Evolutionary conservation across 495 filamentous ascomycete genomes (phyloP).

Genomic region (Pyronema omphalodes): DNA sequence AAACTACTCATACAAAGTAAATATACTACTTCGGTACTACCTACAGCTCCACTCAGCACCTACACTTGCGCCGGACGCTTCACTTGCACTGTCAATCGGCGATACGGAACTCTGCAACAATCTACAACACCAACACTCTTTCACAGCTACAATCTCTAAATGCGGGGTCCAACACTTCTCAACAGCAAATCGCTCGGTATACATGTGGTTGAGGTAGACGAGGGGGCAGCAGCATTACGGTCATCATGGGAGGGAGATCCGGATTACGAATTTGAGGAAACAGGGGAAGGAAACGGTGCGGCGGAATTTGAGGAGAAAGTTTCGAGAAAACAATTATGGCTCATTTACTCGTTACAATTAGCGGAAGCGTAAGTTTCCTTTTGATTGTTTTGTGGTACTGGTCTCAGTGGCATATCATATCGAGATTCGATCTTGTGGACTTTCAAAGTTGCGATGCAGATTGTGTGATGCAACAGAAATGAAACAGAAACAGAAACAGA

Average conservation of each 20-base stretch:
- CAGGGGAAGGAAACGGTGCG: slow-evolving; percentile 10
- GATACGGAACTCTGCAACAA: too few relatives aligned
- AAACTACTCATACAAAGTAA: too few relatives aligned
- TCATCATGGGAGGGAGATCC: slow-evolving; percentile 4
- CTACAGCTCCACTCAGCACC: too few relatives aligned
- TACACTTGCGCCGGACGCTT: too few relatives aligned
- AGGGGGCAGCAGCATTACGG: not conserved
- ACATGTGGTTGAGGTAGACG: slow-evolving; percentile 7
- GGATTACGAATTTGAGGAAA: slow-evolving; percentile 16
- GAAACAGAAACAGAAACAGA: not conserved
- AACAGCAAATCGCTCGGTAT: slow-evolving; percentile 15
- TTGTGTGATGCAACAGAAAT: not conserved
- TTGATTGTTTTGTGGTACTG: not conserved
- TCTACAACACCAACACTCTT: too few relatives aligned
- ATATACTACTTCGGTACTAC: too few relatives aligned
- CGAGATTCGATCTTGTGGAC: too few relatives aligned
- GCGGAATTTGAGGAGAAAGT: slow-evolving; percentile 11
- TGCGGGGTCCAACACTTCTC: slow-evolving; percentile 17
- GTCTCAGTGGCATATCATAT: not conserved
- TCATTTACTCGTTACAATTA: slow-evolving; percentile 25
- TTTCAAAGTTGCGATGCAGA: too few relatives aligned
- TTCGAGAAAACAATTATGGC: slow-evolving; percentile 17
- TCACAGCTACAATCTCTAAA: slow-evolving; percentile 1
- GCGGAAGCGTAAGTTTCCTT: slow-evolving; percentile 24
- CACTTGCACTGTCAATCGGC: too few relatives aligned